Percentiles rank a stretch among this genome's conserved stretches.
Evolutionary conservation across 2,329 filamentous ascomycete species (phyloP).

Genomic region (Pestalotiopsis sp.): DNA sequence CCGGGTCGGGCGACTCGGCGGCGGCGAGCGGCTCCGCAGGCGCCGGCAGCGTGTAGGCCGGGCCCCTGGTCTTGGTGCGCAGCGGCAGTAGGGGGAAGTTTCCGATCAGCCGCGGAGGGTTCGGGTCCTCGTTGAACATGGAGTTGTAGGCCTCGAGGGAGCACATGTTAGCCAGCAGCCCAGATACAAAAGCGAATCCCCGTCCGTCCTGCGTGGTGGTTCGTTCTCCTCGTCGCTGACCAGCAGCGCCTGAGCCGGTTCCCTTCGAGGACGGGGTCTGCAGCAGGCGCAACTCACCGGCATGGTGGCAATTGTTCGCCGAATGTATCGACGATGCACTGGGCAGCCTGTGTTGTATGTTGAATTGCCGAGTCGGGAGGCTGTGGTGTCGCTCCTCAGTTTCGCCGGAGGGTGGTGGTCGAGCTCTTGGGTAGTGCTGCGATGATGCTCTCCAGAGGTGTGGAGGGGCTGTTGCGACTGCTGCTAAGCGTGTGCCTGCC

Average conservation of each 20-base stretch:
- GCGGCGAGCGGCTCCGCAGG: conserved; percentile 60
- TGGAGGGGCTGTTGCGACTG: not conserved
- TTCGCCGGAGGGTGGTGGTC: conserved; percentile 1
- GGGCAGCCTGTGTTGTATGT: not conserved
- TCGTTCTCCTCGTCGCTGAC: not conserved
- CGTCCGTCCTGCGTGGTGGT: not conserved
- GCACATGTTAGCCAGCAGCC: not conserved
- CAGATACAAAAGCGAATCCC: not conserved
- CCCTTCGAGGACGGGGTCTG: not conserved
- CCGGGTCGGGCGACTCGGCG: conserved; percentile 72
- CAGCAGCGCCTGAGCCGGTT: not conserved
- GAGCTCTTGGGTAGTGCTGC: conserved; percentile 1
- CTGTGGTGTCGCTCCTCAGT: not conserved
- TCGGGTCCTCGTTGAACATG: conserved; percentile 87
- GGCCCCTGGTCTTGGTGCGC: conserved; percentile 93
- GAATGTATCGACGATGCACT: conserved; percentile 13
- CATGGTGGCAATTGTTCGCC: conserved; percentile 40
- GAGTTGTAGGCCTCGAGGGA: conserved; percentile 85
- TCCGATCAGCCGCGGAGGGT: conserved; percentile 64
- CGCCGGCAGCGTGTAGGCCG: conserved; percentile 79
- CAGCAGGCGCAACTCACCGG: conserved; percentile 39
- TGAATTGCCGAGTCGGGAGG: not conserved
- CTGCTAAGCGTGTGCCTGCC: conserved; percentile 17
- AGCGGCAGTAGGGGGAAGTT: conserved; percentile 96
- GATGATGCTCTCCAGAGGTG: conserved; percentile 1